These are phyloP conservation scores for Colletotrichum melonis DNA, from an alignment of 2,329 filamentous ascomycete genomes.

Conservation along the genomic window DNA sequence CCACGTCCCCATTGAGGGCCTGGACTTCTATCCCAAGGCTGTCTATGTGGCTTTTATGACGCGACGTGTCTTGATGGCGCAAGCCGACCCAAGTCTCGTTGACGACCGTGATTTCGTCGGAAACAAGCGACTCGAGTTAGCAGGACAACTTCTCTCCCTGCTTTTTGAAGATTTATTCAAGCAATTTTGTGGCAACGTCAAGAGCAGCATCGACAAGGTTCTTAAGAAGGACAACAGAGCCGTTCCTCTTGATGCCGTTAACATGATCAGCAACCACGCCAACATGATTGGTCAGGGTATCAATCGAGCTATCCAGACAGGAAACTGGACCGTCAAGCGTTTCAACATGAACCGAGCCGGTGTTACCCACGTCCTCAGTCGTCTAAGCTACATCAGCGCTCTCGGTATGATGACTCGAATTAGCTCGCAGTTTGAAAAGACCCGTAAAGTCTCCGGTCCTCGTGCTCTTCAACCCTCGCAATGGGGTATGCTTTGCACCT, in stretches of 20 bases:
- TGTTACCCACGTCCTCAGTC: slow-evolving; percentile 94
- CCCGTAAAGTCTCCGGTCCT: slow-evolving; percentile 93
- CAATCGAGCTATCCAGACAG: slow-evolving; percentile 95
- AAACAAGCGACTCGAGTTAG: slow-evolving; percentile 95
- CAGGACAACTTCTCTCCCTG: slow-evolving; percentile 91
- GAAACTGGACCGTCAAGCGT: slow-evolving; percentile 97
- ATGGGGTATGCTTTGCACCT: slow-evolving; percentile 97
- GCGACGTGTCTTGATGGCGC: slow-evolving; percentile 93
- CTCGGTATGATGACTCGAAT: slow-evolving; percentile 99
- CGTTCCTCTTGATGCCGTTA: slow-evolving; percentile 86
- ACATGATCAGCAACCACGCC: slow-evolving; percentile 85
- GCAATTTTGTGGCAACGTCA: slow-evolving; percentile 88
- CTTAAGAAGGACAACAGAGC: slow-evolving; percentile 93
- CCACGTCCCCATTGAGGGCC: slow-evolving; percentile 89
- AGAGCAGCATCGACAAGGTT: slow-evolving; percentile 94
- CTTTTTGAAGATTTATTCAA: slow-evolving; percentile 99
- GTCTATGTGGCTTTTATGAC: slow-evolving; percentile 98
- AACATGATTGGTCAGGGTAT: slow-evolving; percentile 92
- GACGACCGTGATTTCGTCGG: slow-evolving; percentile 98
- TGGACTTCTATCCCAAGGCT: slow-evolving; percentile 97
- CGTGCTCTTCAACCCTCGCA: slow-evolving; percentile 96
- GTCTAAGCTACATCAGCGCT: slow-evolving; percentile 95
- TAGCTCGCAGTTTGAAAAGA: slow-evolving; percentile 98
- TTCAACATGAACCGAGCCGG: slow-evolving; percentile 99
- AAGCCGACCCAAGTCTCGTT: slow-evolving; percentile 87